phyloP scores from a whole-genome alignment of 1,284 basidiomycete genomes.

The Phenoliferia sp. region DNA sequence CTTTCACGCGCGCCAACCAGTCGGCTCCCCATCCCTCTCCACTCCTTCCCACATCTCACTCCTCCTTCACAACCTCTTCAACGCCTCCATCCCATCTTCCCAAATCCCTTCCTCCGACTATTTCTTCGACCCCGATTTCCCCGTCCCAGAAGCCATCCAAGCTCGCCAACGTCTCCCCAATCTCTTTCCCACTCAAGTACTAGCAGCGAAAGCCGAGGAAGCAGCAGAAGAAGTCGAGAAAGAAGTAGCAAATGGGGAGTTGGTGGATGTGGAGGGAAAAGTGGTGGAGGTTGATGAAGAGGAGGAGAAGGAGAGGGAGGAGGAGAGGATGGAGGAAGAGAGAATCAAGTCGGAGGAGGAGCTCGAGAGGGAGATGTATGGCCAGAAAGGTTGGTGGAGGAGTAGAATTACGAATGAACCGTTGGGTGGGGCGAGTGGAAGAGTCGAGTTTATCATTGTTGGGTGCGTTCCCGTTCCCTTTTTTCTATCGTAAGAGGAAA shows the following conservation, averaged over 20 bases:
- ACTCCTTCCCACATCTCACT: slow-evolving; percentile 93
- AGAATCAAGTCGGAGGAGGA: slow-evolving; percentile 28
- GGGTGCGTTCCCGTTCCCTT: slow-evolving; percentile 55
- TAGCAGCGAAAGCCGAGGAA: slow-evolving; percentile 37
- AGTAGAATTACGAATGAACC: slow-evolving; percentile 63
- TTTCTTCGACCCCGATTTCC: slow-evolving; percentile 70
- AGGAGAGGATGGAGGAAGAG: slow-evolving; percentile 3
- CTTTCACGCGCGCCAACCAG: too few species aligned
- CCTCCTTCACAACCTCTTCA: slow-evolving; percentile 90
- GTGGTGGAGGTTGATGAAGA: slow-evolving; percentile 17
- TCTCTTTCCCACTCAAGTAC: slow-evolving; percentile 17
- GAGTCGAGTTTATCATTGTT: slow-evolving; percentile 81
- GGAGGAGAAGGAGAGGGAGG: slow-evolving; percentile 17
- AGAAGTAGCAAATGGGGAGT: slow-evolving; percentile 9
- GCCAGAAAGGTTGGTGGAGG: slow-evolving; percentile 66
- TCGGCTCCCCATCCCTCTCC: slow-evolving; percentile 78
- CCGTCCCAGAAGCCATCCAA: slow-evolving; percentile 26
- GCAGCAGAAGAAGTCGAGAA: slow-evolving; percentile 35
- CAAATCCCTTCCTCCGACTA: slow-evolving; percentile 79
- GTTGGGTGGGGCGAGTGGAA: slow-evolving; percentile 66
- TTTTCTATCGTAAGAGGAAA: neutral
- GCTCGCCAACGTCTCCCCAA: slow-evolving; percentile 4
- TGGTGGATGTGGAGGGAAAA: slow-evolving; percentile 19
- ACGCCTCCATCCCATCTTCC: slow-evolving; percentile 88
- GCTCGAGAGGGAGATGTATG: slow-evolving; percentile 22